These are phyloP conservation scores for Pseudopediastrum boryanum DNA, from an alignment of 139 green algal genomes.

Conservation along the genomic window DNA sequence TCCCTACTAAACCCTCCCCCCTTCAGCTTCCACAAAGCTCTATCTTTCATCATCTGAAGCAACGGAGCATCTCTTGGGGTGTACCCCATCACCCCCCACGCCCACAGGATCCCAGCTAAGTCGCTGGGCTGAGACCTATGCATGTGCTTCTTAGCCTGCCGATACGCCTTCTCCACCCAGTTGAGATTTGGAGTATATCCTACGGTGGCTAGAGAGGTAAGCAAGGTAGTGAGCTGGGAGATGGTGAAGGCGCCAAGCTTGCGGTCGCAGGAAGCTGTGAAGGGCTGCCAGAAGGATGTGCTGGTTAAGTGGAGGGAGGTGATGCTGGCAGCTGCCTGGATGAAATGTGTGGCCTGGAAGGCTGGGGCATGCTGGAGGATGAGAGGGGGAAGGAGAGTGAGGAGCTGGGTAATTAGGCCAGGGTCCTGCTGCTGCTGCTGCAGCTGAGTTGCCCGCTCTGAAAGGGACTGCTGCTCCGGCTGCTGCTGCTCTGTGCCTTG, in stretches of 20 bases:
- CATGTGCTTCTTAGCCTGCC: slow-evolving; percentile 36
- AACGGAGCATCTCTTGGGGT: slow-evolving; percentile 23
- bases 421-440: slow-evolving; percentile 1
- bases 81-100: slow-evolving; percentile 34
- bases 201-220: slow-evolving; percentile 7
- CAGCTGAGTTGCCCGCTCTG: too few relatives aligned
- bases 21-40: background rate
- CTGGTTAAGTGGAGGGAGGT: background rate
- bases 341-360: slow-evolving; percentile 38
- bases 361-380: background rate
- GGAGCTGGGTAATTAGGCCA: background rate
- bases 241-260: slow-evolving; percentile 30
- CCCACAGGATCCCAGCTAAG: slow-evolving; percentile 14
- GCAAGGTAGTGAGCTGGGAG: slow-evolving; percentile 20
- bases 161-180: slow-evolving; percentile 34
- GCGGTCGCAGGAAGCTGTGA: background rate
- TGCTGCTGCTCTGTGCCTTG: too few relatives aligned
- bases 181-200: slow-evolving; percentile 12
- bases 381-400: slow-evolving; percentile 1
- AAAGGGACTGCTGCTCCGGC: background rate
- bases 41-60: background rate
- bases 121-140: slow-evolving; percentile 6
- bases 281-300: slow-evolving; percentile 16
- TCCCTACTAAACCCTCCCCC: background rate
- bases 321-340: slow-evolving; percentile 15